Conservation (phyloP, 106 monocot species). For the Xerophyta viscosa region DNA sequence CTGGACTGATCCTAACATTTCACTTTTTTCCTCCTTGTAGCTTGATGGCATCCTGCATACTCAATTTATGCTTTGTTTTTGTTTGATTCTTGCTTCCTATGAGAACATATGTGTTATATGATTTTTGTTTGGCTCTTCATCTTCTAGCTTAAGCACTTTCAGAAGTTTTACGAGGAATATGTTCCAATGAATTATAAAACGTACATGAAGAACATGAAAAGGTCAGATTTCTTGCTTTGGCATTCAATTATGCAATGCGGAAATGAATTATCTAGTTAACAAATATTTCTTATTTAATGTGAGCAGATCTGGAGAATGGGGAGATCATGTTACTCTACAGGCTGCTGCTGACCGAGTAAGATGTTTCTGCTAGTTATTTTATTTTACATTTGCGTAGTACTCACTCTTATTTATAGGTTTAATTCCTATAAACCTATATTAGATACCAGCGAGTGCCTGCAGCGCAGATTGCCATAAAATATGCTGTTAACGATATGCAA, state of each 20-base stretch:
- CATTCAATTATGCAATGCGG: neutral
- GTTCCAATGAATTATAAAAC: constrained; percentile 82
- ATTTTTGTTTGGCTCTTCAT: neutral
- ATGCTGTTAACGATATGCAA: too few relatives aligned
- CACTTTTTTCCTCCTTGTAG: constrained; percentile 3
- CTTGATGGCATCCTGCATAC: too few relatives aligned
- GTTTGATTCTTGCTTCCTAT: too few relatives aligned
- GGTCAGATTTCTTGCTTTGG: constrained; percentile 30
- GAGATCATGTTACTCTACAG: constrained; percentile 84
- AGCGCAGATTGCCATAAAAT: too few relatives aligned
- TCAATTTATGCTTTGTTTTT: neutral
- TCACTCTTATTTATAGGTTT: too few relatives aligned
- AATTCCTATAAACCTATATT: too few relatives aligned
- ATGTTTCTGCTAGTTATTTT: too few relatives aligned
- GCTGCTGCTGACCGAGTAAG: constrained; percentile 89
- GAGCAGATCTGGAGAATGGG: constrained; percentile 83
- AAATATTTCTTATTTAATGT: too few relatives aligned
- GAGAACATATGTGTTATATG: too few relatives aligned
- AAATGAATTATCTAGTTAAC: too few relatives aligned
- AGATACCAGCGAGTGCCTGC: too few relatives aligned
- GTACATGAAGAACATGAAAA: constrained; percentile 84
- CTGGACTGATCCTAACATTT: neutral
- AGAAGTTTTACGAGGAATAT: constrained; percentile 75
- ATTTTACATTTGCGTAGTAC: too few relatives aligned
- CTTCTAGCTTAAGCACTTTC: constrained; percentile 71